Percentiles rank a stretch among this genome's conserved stretches.
Evolutionary conservation across 2,329 filamentous ascomycete species (phyloP).

Genomic region (Ustulina deusta): DNA sequence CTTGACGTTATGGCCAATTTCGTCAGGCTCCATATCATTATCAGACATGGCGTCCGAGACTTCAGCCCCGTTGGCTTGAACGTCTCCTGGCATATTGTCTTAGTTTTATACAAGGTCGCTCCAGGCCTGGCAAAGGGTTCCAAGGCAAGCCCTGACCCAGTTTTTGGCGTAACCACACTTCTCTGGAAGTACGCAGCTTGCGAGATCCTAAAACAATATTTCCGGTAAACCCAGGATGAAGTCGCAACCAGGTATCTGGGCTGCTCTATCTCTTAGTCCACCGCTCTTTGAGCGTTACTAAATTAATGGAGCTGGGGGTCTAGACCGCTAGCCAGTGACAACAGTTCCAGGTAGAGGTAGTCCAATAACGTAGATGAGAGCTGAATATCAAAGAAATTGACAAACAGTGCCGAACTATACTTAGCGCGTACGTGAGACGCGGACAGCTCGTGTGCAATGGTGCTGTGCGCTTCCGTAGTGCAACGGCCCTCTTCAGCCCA

Average conservation of each 20-base stretch:
- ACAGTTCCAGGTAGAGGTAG: constrained; percentile 44
- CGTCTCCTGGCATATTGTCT: constrained; percentile 68
- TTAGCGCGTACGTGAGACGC: constrained; percentile 48
- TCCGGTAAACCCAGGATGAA: constrained; percentile 42
- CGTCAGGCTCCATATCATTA: constrained; percentile 67
- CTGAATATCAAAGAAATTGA: constrained; percentile 44
- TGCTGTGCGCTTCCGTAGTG: constrained; percentile 52
- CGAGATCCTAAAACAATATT: constrained; percentile 48
- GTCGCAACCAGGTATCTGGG: constrained; percentile 42
- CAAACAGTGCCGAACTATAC: constrained; percentile 47
- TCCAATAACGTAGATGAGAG: constrained; percentile 48
- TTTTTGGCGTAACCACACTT: constrained; percentile 52
- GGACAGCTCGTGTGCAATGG: constrained; percentile 46
- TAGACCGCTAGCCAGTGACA: constrained; percentile 48
- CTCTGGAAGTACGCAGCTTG: constrained; percentile 44
- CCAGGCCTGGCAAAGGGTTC: constrained; percentile 38
- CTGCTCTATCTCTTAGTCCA: constrained; percentile 45
- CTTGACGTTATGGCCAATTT: constrained; percentile 55
- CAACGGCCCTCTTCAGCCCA: constrained; percentile 48
- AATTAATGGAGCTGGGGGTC: constrained; percentile 41
- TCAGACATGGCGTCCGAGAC: constrained; percentile 71
- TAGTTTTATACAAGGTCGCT: constrained; percentile 62
- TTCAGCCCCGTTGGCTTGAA: constrained; percentile 65
- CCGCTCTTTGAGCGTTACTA: constrained; percentile 44
- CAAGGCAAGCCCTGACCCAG: constrained; percentile 45